These are phyloP conservation scores for Penicillium sp. DNA, from an alignment of 2,329 filamentous ascomycete genomes.

Conservation along the genomic window DNA sequence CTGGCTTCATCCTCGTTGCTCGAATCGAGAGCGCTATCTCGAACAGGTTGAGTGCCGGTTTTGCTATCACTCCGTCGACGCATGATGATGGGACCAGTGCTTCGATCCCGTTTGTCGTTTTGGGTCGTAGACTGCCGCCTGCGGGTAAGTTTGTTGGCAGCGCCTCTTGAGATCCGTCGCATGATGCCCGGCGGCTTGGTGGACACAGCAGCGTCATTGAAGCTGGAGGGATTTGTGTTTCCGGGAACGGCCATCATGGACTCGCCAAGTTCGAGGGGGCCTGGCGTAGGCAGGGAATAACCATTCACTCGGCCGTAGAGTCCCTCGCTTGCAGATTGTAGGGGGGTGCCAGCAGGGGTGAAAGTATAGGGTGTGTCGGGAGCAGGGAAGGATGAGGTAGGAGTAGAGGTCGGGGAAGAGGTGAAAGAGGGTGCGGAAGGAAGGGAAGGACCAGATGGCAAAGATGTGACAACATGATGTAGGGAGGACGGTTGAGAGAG, in stretches of 20 bases:
- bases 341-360: constrained; percentile 38
- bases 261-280: constrained; percentile 70
- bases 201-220: constrained; percentile 59
- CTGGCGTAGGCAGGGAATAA: constrained; percentile 39
- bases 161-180: constrained; percentile 78
- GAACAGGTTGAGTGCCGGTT: constrained; percentile 61
- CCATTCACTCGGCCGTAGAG: constrained; percentile 32
- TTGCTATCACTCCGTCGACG: constrained; percentile 88
- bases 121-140: constrained; percentile 76
- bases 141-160: constrained; percentile 66
- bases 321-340: constrained; percentile 37
- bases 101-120: constrained; percentile 77
- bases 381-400: constrained; percentile 30
- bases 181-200: constrained; percentile 68
- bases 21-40: constrained; percentile 45
- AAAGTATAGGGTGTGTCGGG: constrained; percentile 35
- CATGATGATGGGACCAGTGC: constrained; percentile 84
- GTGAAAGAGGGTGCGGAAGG: constrained; percentile 32
- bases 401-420: constrained; percentile 32
- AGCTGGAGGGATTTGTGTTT: constrained; percentile 49
- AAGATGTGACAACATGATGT: constrained; percentile 38
- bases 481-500: constrained; percentile 34
- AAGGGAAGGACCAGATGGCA: constrained; percentile 27
- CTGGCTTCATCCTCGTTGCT: constrained; percentile 43
- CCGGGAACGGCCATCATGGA: constrained; percentile 57